These are phyloP conservation scores for Coemansia sp. DNA, from an alignment of 192 early-diverging fungal genomes.

Conservation along the genomic window DNA sequence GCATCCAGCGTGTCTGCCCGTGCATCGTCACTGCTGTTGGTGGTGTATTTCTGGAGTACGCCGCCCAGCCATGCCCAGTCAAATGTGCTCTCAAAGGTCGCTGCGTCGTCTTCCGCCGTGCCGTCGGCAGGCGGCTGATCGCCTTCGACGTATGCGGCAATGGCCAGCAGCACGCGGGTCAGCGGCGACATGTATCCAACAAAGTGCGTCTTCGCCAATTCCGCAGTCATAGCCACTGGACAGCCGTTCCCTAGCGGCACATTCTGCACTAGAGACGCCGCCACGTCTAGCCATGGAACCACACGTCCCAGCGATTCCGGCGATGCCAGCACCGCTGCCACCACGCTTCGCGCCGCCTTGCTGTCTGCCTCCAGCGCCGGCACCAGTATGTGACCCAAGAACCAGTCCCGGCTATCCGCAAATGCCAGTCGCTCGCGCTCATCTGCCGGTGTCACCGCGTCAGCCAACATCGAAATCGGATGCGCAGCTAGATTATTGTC, in stretches of 20 bases:
- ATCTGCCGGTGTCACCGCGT: conserved; percentile 5
- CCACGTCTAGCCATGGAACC: conserved; percentile 44
- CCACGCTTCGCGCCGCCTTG: conserved; percentile 8
- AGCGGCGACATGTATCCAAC: conserved; percentile 38
- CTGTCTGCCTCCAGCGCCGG: conserved; percentile 10
- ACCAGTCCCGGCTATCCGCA: conserved; percentile 42
- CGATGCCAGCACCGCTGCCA: conserved; percentile 24
- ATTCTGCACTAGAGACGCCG: conserved; percentile 22
- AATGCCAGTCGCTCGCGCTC: conserved; percentile 18
- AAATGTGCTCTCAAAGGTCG: conserved; percentile 4
- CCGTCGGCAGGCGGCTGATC: no score
- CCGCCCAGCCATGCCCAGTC: conserved; percentile 38
- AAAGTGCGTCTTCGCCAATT: conserved; percentile 31
- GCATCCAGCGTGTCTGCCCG: conserved; percentile 31
- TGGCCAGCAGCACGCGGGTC: conserved; percentile 34
- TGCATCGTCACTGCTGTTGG: not conserved
- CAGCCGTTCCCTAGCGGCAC: conserved; percentile 28
- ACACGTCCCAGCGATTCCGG: conserved; percentile 15
- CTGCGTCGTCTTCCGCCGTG: not conserved
- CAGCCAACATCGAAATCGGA: conserved; percentile 15
- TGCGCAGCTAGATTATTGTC: no score
- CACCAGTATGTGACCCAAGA: conserved; percentile 22
- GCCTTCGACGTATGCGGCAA: conserved; percentile 14
- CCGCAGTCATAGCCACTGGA: conserved; percentile 24
- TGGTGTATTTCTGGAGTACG: conserved; percentile 16